Percentiles rank a stretch among this genome's conserved stretches.
phyloP scores from a whole-genome alignment of 2,329 filamentous ascomycete genomes.

The Aspergillus ochraceus region DNA sequence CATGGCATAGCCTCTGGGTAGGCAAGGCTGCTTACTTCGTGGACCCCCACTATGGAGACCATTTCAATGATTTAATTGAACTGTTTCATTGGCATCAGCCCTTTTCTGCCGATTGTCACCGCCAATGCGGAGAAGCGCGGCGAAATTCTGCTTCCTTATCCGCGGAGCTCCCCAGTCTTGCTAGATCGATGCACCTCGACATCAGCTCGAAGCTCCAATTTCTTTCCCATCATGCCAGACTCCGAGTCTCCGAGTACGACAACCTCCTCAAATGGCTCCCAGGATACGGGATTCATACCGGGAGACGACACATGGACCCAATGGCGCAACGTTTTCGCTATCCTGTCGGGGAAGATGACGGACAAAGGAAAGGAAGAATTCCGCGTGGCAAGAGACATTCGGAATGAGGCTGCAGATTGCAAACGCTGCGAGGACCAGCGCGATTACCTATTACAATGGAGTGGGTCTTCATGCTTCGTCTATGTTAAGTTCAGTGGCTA shows the following conservation, averaged over 20 bases:
- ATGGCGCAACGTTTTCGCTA: slow-evolving; percentile 86
- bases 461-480: slow-evolving; percentile 29
- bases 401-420: slow-evolving; percentile 77
- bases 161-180: not conserved
- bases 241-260: slow-evolving; percentile 23
- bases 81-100: slow-evolving; percentile 4
- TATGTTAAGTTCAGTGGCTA: not conserved
- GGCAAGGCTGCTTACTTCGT: not conserved
- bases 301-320: slow-evolving; percentile 46
- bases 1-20: not conserved
- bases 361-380: slow-evolving; percentile 70
- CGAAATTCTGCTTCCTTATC: slow-evolving; percentile 9
- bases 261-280: slow-evolving; percentile 21
- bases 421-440: slow-evolving; percentile 76
- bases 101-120: slow-evolving; percentile 33
- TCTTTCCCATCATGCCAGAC: slow-evolving; percentile 30
- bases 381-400: slow-evolving; percentile 71
- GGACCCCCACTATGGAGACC: not conserved
- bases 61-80: not conserved
- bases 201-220: not conserved
- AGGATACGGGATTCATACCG: slow-evolving; percentile 38
- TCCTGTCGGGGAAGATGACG: slow-evolving; percentile 72
- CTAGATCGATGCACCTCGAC: not conserved
- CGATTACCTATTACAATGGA: slow-evolving; percentile 81
- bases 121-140: slow-evolving; percentile 29